Percentiles rank a stretch among this genome's conserved stretches.
Conservation (phyloP, 1,284 basidiomycete species). For the Trichosporon sp. region DNA sequence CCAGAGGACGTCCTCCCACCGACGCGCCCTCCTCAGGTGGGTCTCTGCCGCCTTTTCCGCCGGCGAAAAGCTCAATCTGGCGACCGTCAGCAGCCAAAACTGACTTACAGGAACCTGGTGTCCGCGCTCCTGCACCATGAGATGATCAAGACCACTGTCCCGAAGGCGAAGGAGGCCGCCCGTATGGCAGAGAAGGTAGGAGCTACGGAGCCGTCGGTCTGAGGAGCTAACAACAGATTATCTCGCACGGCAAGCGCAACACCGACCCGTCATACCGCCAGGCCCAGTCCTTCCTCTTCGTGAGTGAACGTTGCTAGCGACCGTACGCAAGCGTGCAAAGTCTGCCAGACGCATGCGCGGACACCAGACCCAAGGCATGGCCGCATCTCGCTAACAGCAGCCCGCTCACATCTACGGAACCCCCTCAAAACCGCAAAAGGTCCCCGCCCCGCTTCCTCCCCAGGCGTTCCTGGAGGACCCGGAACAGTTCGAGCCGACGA, state of each 20-base stretch:
- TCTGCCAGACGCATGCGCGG: not conserved
- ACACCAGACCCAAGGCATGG: not conserved
- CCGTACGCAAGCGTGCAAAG: not conserved
- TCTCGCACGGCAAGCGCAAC: slow-evolving; percentile 80
- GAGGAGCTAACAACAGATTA: slow-evolving; percentile 58
- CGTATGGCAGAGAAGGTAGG: slow-evolving; percentile 86
- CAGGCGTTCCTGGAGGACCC: slow-evolving; percentile 22
- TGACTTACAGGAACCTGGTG: slow-evolving; percentile 74
- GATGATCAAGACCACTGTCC: slow-evolving; percentile 90
- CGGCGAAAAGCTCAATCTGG: too few species aligned
- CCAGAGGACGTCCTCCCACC: slow-evolving; percentile 77
- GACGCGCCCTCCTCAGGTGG: slow-evolving; percentile 80
- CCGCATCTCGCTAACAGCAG: slow-evolving; percentile 1
- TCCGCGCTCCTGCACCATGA: slow-evolving; percentile 93
- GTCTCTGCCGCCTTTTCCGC: slow-evolving; percentile 14
- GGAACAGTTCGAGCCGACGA: slow-evolving; percentile 42
- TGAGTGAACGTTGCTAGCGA: slow-evolving; percentile 20
- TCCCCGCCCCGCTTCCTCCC: slow-evolving; percentile 4
- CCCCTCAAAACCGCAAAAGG: slow-evolving; percentile 16
- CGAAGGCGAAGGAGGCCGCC: slow-evolving; percentile 90
- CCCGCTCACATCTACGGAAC: slow-evolving; percentile 28
- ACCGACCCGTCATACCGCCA: slow-evolving; percentile 60
- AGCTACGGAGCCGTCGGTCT: not conserved
- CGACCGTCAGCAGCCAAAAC: not conserved
- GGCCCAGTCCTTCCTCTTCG: slow-evolving; percentile 70